These are phyloP conservation scores for Ustilago sp. DNA, from an alignment of 1,284 basidiomycete species.

Conservation along the genomic window DNA sequence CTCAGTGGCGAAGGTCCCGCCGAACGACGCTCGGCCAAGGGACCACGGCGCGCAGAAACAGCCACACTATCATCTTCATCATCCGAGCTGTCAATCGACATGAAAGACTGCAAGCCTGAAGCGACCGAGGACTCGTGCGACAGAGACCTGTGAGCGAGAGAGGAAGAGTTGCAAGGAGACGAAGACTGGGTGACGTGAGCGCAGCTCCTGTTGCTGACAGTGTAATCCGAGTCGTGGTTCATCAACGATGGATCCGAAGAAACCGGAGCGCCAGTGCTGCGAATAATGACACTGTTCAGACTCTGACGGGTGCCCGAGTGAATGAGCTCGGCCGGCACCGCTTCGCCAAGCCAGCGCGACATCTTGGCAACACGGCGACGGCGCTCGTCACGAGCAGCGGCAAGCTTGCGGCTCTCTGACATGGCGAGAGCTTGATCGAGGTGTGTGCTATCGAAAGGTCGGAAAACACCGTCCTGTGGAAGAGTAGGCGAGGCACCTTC, in stretches of 20 bases:
- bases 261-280: constrained; percentile 11
- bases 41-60: background rate
- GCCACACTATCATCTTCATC: constrained; percentile 27
- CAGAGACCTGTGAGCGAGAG: constrained; percentile 15
- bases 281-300: constrained; percentile 25
- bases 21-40: background rate
- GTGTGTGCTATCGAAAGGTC: constrained; percentile 18
- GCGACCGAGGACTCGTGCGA: constrained; percentile 24
- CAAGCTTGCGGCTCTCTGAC: constrained; percentile 34
- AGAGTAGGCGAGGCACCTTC: constrained; percentile 42
- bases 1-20: constrained; percentile 8
- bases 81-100: constrained; percentile 54
- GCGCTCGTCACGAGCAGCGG: constrained; percentile 49
- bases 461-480: constrained; percentile 36
- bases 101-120: constrained; percentile 39
- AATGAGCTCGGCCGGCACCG: constrained; percentile 48
- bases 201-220: constrained; percentile 9
- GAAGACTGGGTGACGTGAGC: background rate
- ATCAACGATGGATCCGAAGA: constrained; percentile 10
- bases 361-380: constrained; percentile 56
- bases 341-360: constrained; percentile 60
- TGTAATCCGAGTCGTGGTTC: constrained; percentile 18
- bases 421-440: constrained; percentile 28
- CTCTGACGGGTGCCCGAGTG: constrained; percentile 7
- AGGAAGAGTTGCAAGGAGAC: constrained; percentile 6